phyloP scores from a whole-genome alignment of 164 flowering plant genomes.

The Vitis labrusca region DNA sequence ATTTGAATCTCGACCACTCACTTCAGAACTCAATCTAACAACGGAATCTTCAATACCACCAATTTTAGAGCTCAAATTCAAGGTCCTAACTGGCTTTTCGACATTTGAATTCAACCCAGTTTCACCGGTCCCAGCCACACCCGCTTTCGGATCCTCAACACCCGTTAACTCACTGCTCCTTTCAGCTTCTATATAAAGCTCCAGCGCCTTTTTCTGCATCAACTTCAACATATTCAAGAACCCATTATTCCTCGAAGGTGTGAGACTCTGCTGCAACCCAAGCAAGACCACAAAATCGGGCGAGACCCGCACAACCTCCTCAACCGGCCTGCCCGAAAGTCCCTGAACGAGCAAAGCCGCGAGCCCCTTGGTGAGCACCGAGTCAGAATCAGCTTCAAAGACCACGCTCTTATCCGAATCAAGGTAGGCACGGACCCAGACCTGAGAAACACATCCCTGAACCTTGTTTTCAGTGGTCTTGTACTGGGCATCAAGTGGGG shows the following conservation, averaged over 20 bases:
- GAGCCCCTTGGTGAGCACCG: conserved; percentile 86
- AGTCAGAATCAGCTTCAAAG: conserved; percentile 93
- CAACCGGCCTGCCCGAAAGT: conserved; percentile 67
- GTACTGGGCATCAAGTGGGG: conserved; percentile 54
- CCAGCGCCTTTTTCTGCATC: conserved; percentile 87
- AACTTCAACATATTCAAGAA: conserved; percentile 86
- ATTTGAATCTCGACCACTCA: background rate
- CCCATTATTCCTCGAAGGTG: conserved; percentile 94
- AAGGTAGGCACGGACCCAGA: conserved; percentile 86
- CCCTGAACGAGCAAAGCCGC: conserved; percentile 93
- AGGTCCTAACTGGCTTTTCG: background rate
- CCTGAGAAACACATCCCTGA: conserved; percentile 95
- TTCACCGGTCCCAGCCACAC: background rate
- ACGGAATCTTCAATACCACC: conserved; percentile 7
- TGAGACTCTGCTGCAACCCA: conserved; percentile 85
- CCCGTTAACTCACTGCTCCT: conserved; percentile 15
- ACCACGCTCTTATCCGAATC: conserved; percentile 57
- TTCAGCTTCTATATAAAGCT: conserved; percentile 43
- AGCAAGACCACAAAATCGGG: conserved; percentile 78
- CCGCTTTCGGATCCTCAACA: background rate
- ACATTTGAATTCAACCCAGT: background rate
- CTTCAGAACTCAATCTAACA: conserved; percentile 9
- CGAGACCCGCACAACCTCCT: conserved; percentile 64
- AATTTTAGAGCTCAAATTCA: conserved; percentile 1
- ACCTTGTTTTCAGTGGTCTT: conserved; percentile 81